Base-by-base conservation (phyloP, 2,329 filamentous ascomycete genomes). In the Fusarium nanum region DNA sequence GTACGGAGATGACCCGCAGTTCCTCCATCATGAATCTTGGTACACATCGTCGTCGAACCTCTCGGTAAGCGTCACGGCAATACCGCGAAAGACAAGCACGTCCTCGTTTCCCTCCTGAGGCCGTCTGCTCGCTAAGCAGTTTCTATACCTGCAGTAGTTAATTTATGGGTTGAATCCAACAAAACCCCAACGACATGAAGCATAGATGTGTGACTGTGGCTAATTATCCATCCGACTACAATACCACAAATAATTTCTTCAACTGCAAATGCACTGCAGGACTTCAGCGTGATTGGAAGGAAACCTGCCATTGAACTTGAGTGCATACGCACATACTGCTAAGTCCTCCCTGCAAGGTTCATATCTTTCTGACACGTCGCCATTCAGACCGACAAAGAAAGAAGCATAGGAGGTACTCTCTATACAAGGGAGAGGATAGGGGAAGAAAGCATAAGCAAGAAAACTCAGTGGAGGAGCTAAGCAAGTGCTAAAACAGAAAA, bases 361-460 rank as follows among this genome's bases (percentile, higher is more conserved):
- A 55, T 41, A 44, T 20, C 44, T 50, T 60, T 64, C 58, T 72
- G 72, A 71, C 68, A 73, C 56, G 66, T 68, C 67, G 66, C 58
- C 32, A 44, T 42, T 32, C 14, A 22, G 22, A 45, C 20, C 12
- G 20, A 55, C 27, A 23, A 49, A 58, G 46, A 45, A 67, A 64
- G 32, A 22, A 55, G 23, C 49, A 52, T 27, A 41, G 50, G 54
- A 54, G 25, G 25, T 54, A 27, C 16, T 22, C 16, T 22, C 30
- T 20, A 18, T 22, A 30, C 42, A 42, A 45, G 28, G 42, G 47
- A 50, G 60, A 53, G 53, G 45, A 53, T 61, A 56, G 45, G 56
- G 56, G 18, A 27, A 32, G n/a, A 42, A 48, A 30, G 28, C 27
- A 40, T 18, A n/a, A 34, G 25, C 22, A 30, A 20, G 41, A 25